phyloP scores from a whole-genome alignment of 768 basidiomycete species.

The Hortiboletus campestris region DNA sequence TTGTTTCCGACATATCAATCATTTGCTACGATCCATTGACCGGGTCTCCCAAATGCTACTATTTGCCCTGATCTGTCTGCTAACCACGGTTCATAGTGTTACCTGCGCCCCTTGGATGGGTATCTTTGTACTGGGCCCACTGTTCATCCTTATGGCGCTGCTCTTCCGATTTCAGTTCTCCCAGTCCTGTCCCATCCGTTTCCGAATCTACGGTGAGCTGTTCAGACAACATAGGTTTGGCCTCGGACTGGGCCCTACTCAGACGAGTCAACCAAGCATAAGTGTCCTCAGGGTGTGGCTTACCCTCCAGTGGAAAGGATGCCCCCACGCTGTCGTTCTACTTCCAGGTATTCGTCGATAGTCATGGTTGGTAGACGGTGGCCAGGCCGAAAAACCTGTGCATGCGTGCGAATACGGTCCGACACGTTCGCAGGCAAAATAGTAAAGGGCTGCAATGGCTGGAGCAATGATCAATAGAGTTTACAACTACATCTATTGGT shows the following conservation, averaged over 20 bases:
- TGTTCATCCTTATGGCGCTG: constrained; percentile 84
- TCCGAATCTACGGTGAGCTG: constrained; percentile 78
- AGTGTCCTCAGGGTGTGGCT: constrained; percentile 28
- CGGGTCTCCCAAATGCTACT: constrained; percentile 4
- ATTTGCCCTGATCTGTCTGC: constrained; percentile 5
- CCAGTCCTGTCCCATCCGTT: constrained; percentile 72
- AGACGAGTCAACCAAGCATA: constrained; percentile 6
- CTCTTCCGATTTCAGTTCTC: constrained; percentile 68
- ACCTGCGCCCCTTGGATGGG: constrained; percentile 86
- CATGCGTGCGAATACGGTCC: constrained; percentile 70
- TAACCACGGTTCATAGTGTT: constrained; percentile 93
- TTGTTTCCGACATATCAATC: constrained; percentile 26
- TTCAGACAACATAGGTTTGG: constrained; percentile 69
- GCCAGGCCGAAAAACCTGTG: constrained; percentile 80
- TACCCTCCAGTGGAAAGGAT: constrained; percentile 88
- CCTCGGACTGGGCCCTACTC: constrained; percentile 62
- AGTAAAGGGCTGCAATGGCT: constrained; percentile 92
- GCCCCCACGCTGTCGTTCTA: constrained; percentile 81
- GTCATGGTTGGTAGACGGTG: constrained; percentile 93
- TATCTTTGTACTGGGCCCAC: constrained; percentile 88
- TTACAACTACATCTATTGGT: not conserved
- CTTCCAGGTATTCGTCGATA: constrained; percentile 89
- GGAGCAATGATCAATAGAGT: constrained; percentile 8
- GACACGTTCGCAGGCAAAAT: constrained; percentile 73
- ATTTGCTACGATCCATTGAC: constrained; percentile 14